Evolutionary conservation across 768 basidiomycete genomes (phyloP).

Genomic region (Suillus paluster): DNA sequence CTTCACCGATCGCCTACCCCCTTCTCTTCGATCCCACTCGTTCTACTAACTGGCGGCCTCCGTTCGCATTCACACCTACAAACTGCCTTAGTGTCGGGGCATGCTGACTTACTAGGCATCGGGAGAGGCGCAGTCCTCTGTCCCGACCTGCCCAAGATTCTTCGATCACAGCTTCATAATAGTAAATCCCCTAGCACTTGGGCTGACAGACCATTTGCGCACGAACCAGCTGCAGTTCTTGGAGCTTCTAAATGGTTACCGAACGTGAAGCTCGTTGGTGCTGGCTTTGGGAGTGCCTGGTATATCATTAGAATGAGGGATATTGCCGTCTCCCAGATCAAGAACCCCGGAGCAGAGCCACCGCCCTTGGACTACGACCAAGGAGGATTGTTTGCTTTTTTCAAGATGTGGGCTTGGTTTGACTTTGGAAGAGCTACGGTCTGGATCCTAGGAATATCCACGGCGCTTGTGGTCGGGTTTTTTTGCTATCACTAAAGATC

Average conservation of each 20-base stretch:
- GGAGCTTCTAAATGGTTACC: slow-evolving; percentile 37
- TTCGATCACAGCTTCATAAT: slow-evolving; percentile 27
- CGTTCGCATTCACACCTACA: slow-evolving; percentile 59
- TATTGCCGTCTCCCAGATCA: slow-evolving; percentile 39
- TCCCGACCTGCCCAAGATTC: slow-evolving; percentile 59
- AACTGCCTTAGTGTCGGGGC: slow-evolving; percentile 52
- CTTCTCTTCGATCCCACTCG: slow-evolving; percentile 49
- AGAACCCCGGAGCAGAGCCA: neutral
- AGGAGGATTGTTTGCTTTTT: slow-evolving; percentile 41
- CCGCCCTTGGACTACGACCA: slow-evolving; percentile 31
- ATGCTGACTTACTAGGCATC: slow-evolving; percentile 79
- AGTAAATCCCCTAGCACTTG: slow-evolving; percentile 9
- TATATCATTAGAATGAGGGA: slow-evolving; percentile 62
- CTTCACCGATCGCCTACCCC: slow-evolving; percentile 20
- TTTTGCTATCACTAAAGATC: neutral
- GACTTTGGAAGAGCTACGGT: slow-evolving; percentile 11
- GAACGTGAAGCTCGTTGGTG: slow-evolving; percentile 65
- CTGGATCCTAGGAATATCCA: neutral
- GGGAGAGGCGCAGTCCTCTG: slow-evolving; percentile 67
- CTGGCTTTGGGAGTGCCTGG: slow-evolving; percentile 67
- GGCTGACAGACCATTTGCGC: slow-evolving; percentile 39
- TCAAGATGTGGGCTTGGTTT: slow-evolving; percentile 55
- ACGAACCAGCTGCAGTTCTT: slow-evolving; percentile 39
- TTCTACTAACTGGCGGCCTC: slow-evolving; percentile 85
- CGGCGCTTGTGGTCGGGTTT: neutral